These are phyloP conservation scores for Musa schizocarpa DNA, from an alignment of 176 grass and related monocot species.

Conservation along the genomic window DNA sequence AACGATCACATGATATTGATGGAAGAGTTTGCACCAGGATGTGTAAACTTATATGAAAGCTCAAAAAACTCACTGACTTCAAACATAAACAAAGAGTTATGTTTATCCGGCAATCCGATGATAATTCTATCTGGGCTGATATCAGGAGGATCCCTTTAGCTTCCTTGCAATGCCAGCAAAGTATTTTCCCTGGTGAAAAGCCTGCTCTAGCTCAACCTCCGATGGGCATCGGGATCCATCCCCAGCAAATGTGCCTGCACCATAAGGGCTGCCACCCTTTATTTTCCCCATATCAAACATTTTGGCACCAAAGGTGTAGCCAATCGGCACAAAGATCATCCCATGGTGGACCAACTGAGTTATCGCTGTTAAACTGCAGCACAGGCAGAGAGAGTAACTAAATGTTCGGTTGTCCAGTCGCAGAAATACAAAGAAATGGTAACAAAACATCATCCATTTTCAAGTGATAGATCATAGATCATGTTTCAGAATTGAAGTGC, in stretches of 20 bases:
- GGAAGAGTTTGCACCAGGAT: no score
- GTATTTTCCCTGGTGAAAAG: conserved; percentile 4
- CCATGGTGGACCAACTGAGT: conserved; percentile 10
- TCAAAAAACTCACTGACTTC: no score
- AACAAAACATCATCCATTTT: neutral
- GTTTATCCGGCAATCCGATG: neutral
- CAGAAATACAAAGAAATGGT: neutral
- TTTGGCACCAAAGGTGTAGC: conserved; percentile 2
- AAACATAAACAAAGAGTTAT: neutral
- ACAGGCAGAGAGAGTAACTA: neutral
- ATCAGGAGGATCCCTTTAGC: conserved; percentile 4
- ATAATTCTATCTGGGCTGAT: neutral
- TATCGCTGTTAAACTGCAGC: conserved; percentile 5
- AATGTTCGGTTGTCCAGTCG: neutral
- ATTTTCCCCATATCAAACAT: neutral
- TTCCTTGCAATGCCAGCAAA: conserved; percentile 9
- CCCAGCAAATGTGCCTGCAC: conserved; percentile 2
- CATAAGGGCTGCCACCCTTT: conserved; percentile 6
- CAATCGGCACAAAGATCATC: conserved; percentile 10
- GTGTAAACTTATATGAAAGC: no score
- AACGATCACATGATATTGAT: no score
- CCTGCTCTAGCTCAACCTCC: conserved; percentile 1
- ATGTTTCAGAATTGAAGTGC: no score
- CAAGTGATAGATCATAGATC: no score
- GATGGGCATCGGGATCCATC: neutral